A percentile compares a stretch with the other conserved stretches of the same genome.
These are phyloP conservation scores for Cenococcum geophilum DNA, from an alignment of 495 filamentous ascomycete species.

Conservation along the genomic window DNA sequence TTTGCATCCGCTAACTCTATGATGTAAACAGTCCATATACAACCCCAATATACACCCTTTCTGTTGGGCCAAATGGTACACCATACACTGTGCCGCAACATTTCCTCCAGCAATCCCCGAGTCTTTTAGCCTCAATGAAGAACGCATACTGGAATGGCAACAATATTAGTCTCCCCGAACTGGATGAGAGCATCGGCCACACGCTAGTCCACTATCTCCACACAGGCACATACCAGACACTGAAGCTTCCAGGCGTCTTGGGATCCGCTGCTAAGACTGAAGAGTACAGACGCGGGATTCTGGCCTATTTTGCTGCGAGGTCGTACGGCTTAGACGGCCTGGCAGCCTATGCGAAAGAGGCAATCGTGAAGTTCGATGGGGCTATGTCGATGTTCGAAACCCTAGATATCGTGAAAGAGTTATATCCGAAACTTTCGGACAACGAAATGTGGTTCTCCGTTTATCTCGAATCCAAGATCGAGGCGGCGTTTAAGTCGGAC, in stretches of 20 bases:
- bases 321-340: slow-evolving; percentile 15
- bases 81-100: not conserved
- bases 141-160: not conserved
- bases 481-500: slow-evolving; percentile 12
- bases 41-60: not conserved
- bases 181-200: slow-evolving; percentile 18
- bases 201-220: slow-evolving; percentile 19
- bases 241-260: not conserved
- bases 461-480: slow-evolving; percentile 5
- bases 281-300: slow-evolving; percentile 9
- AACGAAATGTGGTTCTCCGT: slow-evolving; percentile 14
- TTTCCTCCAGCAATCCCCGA: not conserved
- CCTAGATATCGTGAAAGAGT: slow-evolving; percentile 10
- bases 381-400: slow-evolving; percentile 13
- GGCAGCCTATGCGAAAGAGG: slow-evolving; percentile 9
- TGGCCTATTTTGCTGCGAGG: slow-evolving; percentile 16
- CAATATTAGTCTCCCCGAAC: slow-evolving; percentile 9
- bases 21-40: not conserved
- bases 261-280: not conserved
- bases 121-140: not conserved
- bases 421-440: slow-evolving; percentile 6
- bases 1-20: not conserved
- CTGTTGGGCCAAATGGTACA: not conserved
- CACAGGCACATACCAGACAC: slow-evolving; percentile 13
- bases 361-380: slow-evolving; percentile 4